A percentile compares a stretch with the other conserved stretches of the same genome.
Evolutionary conservation across 2,329 filamentous ascomycete species (phyloP).

Genomic region (Cercospora janseana): DNA sequence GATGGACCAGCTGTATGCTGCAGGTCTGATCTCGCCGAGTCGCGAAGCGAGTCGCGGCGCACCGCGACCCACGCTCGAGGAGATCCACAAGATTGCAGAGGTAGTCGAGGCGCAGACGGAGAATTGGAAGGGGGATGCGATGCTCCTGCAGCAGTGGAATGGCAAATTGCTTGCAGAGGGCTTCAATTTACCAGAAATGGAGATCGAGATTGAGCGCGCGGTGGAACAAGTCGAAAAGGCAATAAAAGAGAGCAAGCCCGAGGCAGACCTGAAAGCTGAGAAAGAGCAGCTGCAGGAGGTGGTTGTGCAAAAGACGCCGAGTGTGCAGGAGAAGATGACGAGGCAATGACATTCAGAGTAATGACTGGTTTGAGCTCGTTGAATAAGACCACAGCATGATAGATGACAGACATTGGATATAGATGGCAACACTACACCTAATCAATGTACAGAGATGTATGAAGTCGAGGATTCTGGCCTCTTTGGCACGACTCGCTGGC

Average conservation of each 20-base stretch:
- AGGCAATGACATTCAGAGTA: slow-evolving; percentile 7
- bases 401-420: slow-evolving; percentile 9
- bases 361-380: not conserved
- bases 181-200: slow-evolving; percentile 51
- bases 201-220: slow-evolving; percentile 54
- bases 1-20: slow-evolving; percentile 72
- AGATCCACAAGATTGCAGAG: slow-evolving; percentile 41
- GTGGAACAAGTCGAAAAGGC: slow-evolving; percentile 51
- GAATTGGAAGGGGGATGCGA: slow-evolving; percentile 45
- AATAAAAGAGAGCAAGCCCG: slow-evolving; percentile 36
- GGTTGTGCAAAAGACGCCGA: slow-evolving; percentile 10
- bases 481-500: too few species aligned
- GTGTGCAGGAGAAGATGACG: slow-evolving; percentile 6
- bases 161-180: slow-evolving; percentile 52
- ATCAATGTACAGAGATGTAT: slow-evolving; percentile 3
- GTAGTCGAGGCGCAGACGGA: slow-evolving; percentile 44
- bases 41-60: slow-evolving; percentile 43
- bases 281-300: slow-evolving; percentile 18
- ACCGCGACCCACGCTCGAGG: slow-evolving; percentile 38
- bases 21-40: slow-evolving; percentile 47
- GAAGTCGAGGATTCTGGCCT: too few species aligned
- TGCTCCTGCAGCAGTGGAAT: slow-evolving; percentile 52
- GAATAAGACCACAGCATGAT: not conserved
- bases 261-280: slow-evolving; percentile 13
- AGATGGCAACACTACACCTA: slow-evolving; percentile 1